Percentiles rank a stretch among this genome's conserved stretches.
These are phyloP conservation scores for Phlyctochytrium bullatum DNA, from an alignment of 192 early-diverging fungal genomes.

Conservation along the genomic window DNA sequence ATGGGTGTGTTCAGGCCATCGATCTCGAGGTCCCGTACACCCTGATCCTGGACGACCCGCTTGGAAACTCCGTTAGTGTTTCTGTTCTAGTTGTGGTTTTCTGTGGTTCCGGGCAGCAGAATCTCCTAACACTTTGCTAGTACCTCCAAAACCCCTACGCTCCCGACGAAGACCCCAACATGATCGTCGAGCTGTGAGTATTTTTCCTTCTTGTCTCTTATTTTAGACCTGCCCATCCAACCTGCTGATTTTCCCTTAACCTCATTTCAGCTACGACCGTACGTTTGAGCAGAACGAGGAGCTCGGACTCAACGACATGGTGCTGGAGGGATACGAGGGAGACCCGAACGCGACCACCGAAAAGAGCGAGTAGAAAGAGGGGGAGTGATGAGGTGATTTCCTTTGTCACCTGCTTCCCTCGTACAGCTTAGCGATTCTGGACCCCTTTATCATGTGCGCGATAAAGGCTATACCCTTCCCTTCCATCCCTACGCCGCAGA, in stretches of 20 bases:
- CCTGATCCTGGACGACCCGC: conserved; percentile 86
- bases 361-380: not conserved
- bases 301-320: conserved; percentile 88
- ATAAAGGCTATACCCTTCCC: too few relatives aligned
- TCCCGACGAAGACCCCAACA: conserved; percentile 92
- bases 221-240: not conserved
- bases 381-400: not conserved
- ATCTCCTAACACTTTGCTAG: conserved; percentile 13
- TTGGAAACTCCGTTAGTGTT: conserved; percentile 64
- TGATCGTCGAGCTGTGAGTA: conserved; percentile 56
- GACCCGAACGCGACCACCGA: not conserved
- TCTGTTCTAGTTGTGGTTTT: conserved; percentile 7
- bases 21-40: conserved; percentile 48
- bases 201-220: not conserved
- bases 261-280: conserved; percentile 66
- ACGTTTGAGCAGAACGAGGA: conserved; percentile 85
- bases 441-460: too few relatives aligned
- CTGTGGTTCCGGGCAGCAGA: not conserved
- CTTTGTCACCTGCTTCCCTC: too few relatives aligned
- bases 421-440: too few relatives aligned
- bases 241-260: not conserved
- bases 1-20: conserved; percentile 31
- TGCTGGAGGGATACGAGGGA: conserved; percentile 64
- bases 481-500: too few relatives aligned
- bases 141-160: conserved; percentile 81